Evolutionary conservation across 257 asterid species (phyloP), one percentile per base, ranked within the genome.

Genomic region (Buddleja alternifolia): DNA sequence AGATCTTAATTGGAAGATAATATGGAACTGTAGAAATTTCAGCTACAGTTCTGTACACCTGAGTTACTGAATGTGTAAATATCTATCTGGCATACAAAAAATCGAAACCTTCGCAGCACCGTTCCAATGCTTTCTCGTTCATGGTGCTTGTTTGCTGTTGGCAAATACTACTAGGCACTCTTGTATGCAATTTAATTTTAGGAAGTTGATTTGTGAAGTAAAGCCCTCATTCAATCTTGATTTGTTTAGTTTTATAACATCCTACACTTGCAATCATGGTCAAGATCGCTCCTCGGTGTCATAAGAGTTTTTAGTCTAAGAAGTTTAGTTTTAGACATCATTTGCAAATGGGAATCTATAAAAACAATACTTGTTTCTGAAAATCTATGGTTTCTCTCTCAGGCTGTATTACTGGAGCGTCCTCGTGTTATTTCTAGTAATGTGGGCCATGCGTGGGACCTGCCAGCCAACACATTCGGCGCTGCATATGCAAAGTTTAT

Each of bases 381-480:
- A 8, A 42, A 25, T 40, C 25, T 29, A 56, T 55, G 77, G 19
- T 8, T 24, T 51, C 44, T 52, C 17, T 58, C 32, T 8, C 85
- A 89, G 96, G 95, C 89, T 52, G 66, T 94, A 44, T 71, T 94
- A 25, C 36, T 75, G 70, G 96, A 90, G 60, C 92, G 87, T 45
- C 99, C 99, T 62, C 96, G 97, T 23, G 96, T 91, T 37, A 83
- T 94, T 58, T 94, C 97, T 53, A 75, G 92, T 5, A 75, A 82
- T 8, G 97, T 94, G 44, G 85, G 96, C 3, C 97, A 85, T 63
- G 97, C 97, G 11, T 94, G 97, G 97, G 99, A 94, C 76, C 78
- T 85, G n/a, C 93, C 97, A 21, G 63, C 85, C 0, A 91, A 91
- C 80, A 94, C 99, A 63, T 91, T 94, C 55, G 99, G 99, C 23